Evolutionary conservation across 345 rosid species (phyloP).

Genomic region (Hibiscus trionum): DNA sequence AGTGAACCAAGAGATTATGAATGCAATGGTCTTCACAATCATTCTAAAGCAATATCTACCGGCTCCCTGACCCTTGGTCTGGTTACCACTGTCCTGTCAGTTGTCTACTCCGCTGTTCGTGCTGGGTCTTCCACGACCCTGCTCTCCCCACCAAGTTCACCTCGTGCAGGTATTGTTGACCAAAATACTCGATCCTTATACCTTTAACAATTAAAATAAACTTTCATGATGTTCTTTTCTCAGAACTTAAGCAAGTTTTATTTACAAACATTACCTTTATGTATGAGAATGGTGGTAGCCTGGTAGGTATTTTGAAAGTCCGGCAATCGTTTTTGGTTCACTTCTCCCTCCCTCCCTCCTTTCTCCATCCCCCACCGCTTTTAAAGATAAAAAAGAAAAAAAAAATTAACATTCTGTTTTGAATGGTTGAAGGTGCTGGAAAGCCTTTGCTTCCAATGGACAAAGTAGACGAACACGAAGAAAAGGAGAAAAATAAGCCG

Average conservation of each 20-base stretch:
- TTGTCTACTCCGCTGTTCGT: conserved; percentile 94
- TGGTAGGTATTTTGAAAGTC: not conserved
- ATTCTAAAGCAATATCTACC: conserved; percentile 84
- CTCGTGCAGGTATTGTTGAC: conserved; percentile 61
- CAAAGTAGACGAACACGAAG: conserved; percentile 61
- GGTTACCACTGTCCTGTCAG: conserved; percentile 82
- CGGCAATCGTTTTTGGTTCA: not conserved
- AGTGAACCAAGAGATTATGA: conserved; percentile 93
- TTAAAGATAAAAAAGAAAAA: not conserved
- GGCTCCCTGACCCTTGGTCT: conserved; percentile 82
- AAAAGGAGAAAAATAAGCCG: conserved; percentile 64
- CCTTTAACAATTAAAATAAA: not conserved
- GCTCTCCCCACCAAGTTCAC: conserved; percentile 84
- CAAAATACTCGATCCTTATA: not conserved
- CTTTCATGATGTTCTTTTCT: not conserved
- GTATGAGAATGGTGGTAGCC: not conserved
- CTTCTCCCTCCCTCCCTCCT: not conserved
- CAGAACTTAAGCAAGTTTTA: not conserved
- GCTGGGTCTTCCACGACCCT: conserved; percentile 93
- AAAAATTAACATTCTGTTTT: not conserved
- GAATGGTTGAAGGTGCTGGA: conserved; percentile 27
- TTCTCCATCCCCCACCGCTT: not conserved
- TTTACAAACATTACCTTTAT: not conserved
- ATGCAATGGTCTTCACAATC: conserved; percentile 92
- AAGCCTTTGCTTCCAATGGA: conserved; percentile 92